Evolutionary conservation across 2,329 filamentous ascomycete genomes (phyloP).

Genomic region (Penicillium fuscoglaucum): DNA sequence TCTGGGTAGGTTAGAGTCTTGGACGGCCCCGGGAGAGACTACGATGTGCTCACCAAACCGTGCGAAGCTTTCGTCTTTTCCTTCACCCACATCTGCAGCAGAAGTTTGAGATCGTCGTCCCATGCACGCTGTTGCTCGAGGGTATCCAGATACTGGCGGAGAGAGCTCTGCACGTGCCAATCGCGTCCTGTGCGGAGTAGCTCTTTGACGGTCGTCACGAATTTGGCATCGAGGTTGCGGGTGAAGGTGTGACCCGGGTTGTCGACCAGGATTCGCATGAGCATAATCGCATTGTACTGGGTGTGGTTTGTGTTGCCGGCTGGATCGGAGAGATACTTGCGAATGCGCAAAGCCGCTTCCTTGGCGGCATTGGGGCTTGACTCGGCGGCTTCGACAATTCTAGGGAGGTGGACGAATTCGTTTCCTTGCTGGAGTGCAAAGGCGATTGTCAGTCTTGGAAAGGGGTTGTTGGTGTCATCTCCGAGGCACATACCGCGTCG

Average conservation of each 20-base stretch:
- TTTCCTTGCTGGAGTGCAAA: conserved; percentile 60
- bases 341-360: conserved; percentile 76
- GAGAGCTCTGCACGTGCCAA: conserved; percentile 75
- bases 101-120: conserved; percentile 69
- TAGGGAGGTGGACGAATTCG: conserved; percentile 87
- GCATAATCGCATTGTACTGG: conserved; percentile 96
- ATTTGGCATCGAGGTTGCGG: conserved; percentile 83
- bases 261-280: conserved; percentile 85
- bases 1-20: not conserved
- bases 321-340: conserved; percentile 76
- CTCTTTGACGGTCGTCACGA: conserved; percentile 72
- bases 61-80: conserved; percentile 70
- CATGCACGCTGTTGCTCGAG: conserved; percentile 70
- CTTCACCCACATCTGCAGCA: conserved; percentile 85
- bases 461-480: not conserved
- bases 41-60: conserved; percentile 32
- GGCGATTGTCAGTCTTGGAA: conserved; percentile 3
- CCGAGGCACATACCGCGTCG: conserved; percentile 48
- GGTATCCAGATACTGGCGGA: conserved; percentile 81
- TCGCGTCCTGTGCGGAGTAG: conserved; percentile 71
- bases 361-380: conserved; percentile 83
- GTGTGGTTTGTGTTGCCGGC: conserved; percentile 65
- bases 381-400: conserved; percentile 92
- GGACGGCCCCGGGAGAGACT: not conserved
- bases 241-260: conserved; percentile 91